Evolutionary conservation across 2,329 filamentous ascomycete genomes (phyloP).

Genomic region (Raffaelea arxii): DNA sequence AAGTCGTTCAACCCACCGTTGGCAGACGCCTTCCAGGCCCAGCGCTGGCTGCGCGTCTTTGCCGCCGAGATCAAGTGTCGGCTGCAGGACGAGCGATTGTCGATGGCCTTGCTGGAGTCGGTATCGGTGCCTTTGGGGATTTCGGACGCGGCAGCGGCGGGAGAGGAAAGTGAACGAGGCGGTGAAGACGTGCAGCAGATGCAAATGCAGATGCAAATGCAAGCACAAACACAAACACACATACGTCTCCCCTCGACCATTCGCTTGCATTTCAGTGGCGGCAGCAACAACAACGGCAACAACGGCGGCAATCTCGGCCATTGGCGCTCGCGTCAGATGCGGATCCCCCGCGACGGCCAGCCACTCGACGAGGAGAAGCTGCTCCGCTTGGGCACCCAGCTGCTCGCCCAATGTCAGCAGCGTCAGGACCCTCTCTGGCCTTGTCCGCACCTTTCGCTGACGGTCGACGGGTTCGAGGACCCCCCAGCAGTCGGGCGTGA

Average conservation of each 20-base stretch:
- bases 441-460: conserved; percentile 80
- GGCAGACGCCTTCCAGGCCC: conserved; percentile 65
- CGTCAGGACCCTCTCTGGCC: conserved; percentile 84
- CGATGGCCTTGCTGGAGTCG: conserved; percentile 6
- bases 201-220: neutral
- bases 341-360: conserved; percentile 64
- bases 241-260: conserved; percentile 79
- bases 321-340: conserved; percentile 57
- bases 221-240: conserved; percentile 24
- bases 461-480: conserved; percentile 88
- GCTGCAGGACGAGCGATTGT: conserved; percentile 70
- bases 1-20: conserved; percentile 89
- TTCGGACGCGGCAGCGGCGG: neutral
- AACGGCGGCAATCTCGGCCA: conserved; percentile 53
- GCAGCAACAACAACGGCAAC: conserved; percentile 61
- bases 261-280: conserved; percentile 72
- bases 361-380: conserved; percentile 62
- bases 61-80: conserved; percentile 83
- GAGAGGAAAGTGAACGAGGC: neutral
- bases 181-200: neutral
- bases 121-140: neutral
- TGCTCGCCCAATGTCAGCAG: conserved; percentile 67
- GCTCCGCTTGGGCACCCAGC: conserved; percentile 64
- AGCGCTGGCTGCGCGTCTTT: conserved; percentile 85
- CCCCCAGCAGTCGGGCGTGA: conserved; percentile 65